Evolutionary conservation across 1,284 basidiomycete genomes (phyloP).

Genomic region (Naganishia cerealis): DNA sequence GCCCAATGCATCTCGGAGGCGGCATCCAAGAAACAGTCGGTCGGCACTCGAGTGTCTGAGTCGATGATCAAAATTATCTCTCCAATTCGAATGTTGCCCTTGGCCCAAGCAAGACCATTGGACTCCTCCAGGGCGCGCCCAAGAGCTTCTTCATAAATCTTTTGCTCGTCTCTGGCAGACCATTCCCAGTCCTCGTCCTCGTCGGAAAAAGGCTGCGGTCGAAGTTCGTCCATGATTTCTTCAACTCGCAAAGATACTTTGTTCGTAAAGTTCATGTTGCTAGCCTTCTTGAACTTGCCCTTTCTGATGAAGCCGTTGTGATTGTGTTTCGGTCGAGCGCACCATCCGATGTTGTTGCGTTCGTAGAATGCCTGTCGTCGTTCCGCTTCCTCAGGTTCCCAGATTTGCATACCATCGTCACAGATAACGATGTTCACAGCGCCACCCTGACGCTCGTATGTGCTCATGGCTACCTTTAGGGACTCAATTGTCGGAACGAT

Average conservation of each 20-base stretch:
- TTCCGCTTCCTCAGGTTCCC: constrained; percentile 64
- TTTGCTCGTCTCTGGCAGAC: constrained; percentile 44
- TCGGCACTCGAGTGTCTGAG: constrained; percentile 80
- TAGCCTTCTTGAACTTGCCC: constrained; percentile 87
- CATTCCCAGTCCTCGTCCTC: constrained; percentile 38
- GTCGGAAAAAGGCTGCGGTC: constrained; percentile 46
- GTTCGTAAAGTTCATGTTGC: constrained; percentile 83
- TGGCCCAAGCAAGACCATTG: constrained; percentile 58
- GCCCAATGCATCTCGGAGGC: constrained; percentile 73
- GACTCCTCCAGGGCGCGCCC: constrained; percentile 57
- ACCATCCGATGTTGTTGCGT: constrained; percentile 77
- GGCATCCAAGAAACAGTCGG: constrained; percentile 81
- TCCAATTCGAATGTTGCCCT: constrained; percentile 56
- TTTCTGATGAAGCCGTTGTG: constrained; percentile 71
- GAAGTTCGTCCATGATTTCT: constrained; percentile 62
- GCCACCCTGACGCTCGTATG: constrained; percentile 60
- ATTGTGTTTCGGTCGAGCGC: constrained; percentile 72
- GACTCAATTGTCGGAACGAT: constrained; percentile 71
- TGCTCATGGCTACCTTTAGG: constrained; percentile 75
- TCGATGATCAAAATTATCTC: constrained; percentile 71
- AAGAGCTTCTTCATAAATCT: constrained; percentile 46
- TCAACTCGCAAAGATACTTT: constrained; percentile 71
- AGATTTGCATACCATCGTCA: constrained; percentile 67
- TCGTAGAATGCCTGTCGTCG: constrained; percentile 72
- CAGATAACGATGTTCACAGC: constrained; percentile 53